A percentile compares a stretch with the other conserved stretches of the same genome.
These are phyloP conservation scores for Sequoia sempervirens DNA, from an alignment of 75 land plant species.

Conservation along the genomic window DNA sequence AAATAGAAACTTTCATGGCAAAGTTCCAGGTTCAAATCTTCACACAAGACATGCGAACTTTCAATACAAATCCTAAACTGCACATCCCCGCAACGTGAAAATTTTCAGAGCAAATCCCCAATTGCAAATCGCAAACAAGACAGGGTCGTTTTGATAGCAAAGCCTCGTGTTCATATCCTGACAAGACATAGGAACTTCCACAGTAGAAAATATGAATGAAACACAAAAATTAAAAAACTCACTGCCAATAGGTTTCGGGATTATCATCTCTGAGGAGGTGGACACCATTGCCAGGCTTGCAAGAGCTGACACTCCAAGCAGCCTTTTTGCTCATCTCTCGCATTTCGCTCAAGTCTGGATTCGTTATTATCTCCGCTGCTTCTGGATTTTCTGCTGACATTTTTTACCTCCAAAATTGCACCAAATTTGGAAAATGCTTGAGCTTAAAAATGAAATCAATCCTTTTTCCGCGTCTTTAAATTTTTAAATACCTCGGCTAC, in stretches of 20 bases:
- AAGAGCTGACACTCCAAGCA: constrained; percentile 98
- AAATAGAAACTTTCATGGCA: background rate
- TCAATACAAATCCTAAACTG: background rate
- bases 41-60: background rate
- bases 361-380: background rate
- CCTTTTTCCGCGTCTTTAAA: background rate
- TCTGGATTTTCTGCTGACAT: constrained; percentile 1
- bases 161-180: background rate
- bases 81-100: background rate
- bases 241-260: constrained; percentile 96
- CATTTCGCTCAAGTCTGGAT: constrained; percentile 26
- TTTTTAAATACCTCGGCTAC: background rate
- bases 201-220: background rate
- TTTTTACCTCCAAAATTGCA: background rate
- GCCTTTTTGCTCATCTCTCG: constrained; percentile 95
- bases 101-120: too few relatives aligned
- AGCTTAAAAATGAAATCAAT: background rate
- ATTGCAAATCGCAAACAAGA: too few relatives aligned
- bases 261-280: constrained; percentile 78
- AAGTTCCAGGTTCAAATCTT: background rate
- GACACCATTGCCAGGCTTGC: constrained; percentile 94
- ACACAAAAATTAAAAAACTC: background rate
- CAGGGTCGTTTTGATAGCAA: background rate
- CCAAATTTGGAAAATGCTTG: background rate
- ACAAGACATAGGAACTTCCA: background rate